Evolutionary conservation across 2,329 filamentous ascomycete species (phyloP), one percentile per base, ranked within the genome.

Genomic region (Monilinia laxa): DNA sequence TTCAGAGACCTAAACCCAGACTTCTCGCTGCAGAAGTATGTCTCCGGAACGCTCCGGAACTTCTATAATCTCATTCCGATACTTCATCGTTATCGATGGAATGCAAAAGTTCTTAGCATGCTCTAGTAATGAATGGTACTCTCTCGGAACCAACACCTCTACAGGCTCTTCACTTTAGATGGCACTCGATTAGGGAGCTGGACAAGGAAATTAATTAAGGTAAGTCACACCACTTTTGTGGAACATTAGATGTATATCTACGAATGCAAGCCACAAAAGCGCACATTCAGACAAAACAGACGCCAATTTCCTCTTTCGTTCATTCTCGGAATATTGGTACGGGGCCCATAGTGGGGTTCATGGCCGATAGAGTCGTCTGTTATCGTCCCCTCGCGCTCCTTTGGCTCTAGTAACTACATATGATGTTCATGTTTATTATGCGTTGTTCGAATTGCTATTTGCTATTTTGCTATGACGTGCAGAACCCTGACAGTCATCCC

Each of bases 381-480:
- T 35, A 60, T 60, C 47, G 20, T 60, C 55, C 49, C 28, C 47
- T 53, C 20, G 11, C 18, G 40, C 25, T 52, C n/a, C 10, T 58
- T n/a, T 40, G 54, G 42, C 40, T 51, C 6, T 10, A n/a, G 16
- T 28, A 25, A 40, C 42, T 51, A 57, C 31, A 20, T 20, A 42
- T 58, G 31, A 52, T 23, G 63, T 25, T n/a, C 28, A 31, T n/a
- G 51, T 64, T 35, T 47, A 23, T 35, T 45, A 60, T 65, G 45
- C 47, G 20, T 42, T 65, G 35, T 60, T 59, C 31, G 7, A 49
- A 20, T 47, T 47, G 42, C 63, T 65, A 59, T 49, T 65, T 12
- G 35, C 45, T 35, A 25, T 38, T 10, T 51, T 49, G 42, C 42
- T 62, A 62, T 65, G 64, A 62, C 64, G 55, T 53, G 55, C 64